A percentile compares a stretch with the other conserved stretches of the same genome.
These are phyloP conservation scores for Hypoxylon crocopeplum DNA, from an alignment of 495 filamentous ascomycete genomes.

Conservation along the genomic window DNA sequence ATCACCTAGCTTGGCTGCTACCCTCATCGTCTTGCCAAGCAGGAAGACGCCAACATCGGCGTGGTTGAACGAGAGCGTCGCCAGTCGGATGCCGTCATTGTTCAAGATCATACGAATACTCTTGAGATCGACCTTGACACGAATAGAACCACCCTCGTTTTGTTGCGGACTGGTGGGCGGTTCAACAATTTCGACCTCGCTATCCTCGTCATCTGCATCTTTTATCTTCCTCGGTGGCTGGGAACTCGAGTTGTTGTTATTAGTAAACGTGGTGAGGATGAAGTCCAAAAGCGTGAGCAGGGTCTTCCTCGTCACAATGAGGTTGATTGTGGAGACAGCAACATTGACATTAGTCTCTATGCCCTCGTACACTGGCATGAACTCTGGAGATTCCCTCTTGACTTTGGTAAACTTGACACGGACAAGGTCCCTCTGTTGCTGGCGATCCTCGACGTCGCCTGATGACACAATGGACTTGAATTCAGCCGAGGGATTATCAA, in stretches of 20 bases:
- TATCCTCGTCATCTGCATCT: constrained; percentile 47
- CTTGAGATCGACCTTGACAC: constrained; percentile 89
- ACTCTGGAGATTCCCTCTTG: constrained; percentile 90
- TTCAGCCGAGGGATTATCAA: constrained; percentile 85
- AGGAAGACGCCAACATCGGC: constrained; percentile 91
- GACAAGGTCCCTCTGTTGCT: constrained; percentile 80
- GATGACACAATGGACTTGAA: constrained; percentile 97
- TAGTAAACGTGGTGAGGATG: constrained; percentile 91
- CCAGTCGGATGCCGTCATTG: constrained; percentile 94
- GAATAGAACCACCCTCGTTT: constrained; percentile 51
- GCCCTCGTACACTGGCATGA: constrained; percentile 87
- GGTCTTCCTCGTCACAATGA: constrained; percentile 92
- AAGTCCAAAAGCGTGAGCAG: constrained; percentile 95
- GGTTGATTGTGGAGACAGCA: constrained; percentile 90
- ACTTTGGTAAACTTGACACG: constrained; percentile 87
- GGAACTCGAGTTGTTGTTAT: constrained; percentile 59
- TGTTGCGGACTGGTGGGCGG: constrained; percentile 43
- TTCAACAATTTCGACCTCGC: constrained; percentile 40
- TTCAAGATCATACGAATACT: constrained; percentile 96
- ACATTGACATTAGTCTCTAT: constrained; percentile 93
- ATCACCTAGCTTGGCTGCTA: constrained; percentile 85
- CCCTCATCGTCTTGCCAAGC: constrained; percentile 80
- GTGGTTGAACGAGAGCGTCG: constrained; percentile 88
- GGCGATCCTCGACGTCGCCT: constrained; percentile 70
- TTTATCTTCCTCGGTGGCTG: constrained; percentile 46